phyloP scores from a whole-genome alignment of 169 alveolate species.

The Plasmodium gaboni region DNA sequence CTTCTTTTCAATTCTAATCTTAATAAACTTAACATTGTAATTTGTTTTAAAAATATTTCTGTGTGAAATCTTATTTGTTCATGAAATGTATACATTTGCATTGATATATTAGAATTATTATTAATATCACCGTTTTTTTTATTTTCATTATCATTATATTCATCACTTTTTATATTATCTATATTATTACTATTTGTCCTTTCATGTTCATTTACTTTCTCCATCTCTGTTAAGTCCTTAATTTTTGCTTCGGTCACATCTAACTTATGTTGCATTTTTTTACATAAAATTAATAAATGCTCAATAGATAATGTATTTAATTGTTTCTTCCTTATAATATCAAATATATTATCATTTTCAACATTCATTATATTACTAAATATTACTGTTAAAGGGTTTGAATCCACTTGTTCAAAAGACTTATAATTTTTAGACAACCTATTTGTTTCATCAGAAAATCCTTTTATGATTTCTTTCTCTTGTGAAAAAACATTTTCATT shows the following conservation, averaged over 20 bases:
- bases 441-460: not conserved
- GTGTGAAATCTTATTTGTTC: slow-evolving; percentile 57
- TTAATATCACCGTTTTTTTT: not conserved
- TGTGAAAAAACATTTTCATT: slow-evolving; percentile 15
- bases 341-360: slow-evolving; percentile 61
- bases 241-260: slow-evolving; percentile 72
- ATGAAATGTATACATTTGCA: slow-evolving; percentile 8
- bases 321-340: slow-evolving; percentile 50
- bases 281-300: slow-evolving; percentile 47
- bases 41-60: slow-evolving; percentile 49
- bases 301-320: slow-evolving; percentile 47
- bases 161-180: not conserved
- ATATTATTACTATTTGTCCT: not conserved
- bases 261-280: slow-evolving; percentile 69
- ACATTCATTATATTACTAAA: slow-evolving; percentile 56
- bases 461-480: not conserved
- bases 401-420: slow-evolving; percentile 5
- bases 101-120: not conserved
- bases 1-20: slow-evolving; percentile 77
- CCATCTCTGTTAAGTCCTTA: slow-evolving; percentile 67
- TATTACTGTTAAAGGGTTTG: slow-evolving; percentile 5
- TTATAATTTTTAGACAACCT: slow-evolving; percentile 4
- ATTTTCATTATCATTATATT: not conserved
- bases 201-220: slow-evolving; percentile 10
- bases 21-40: slow-evolving; percentile 47